Evolutionary conservation across 495 filamentous ascomycete species (phyloP).

Genomic region (Xylaria telfairii): DNA sequence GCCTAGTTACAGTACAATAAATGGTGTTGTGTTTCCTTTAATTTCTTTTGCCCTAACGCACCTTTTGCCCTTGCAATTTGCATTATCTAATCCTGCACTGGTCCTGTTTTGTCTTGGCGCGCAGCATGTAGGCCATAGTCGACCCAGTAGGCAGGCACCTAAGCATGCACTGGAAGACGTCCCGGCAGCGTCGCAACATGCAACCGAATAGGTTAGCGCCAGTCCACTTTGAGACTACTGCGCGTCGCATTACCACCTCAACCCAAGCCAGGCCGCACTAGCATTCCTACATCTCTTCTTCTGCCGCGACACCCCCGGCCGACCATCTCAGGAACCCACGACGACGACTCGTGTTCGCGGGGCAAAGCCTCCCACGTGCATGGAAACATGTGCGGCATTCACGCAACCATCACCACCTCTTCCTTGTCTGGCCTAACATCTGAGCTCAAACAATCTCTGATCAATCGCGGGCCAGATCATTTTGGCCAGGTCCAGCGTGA

Average conservation of each 20-base stretch:
- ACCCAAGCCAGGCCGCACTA: neutral
- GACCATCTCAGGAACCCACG: neutral
- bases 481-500: constrained; percentile 47
- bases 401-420: constrained; percentile 42
- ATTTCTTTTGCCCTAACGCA: too few species aligned
- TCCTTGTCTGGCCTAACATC: constrained; percentile 33
- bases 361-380: neutral
- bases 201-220: neutral
- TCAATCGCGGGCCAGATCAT: constrained; percentile 60
- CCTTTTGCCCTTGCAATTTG: neutral
- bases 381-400: constrained; percentile 57
- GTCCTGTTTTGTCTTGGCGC: neutral
- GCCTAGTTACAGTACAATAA: too few species aligned
- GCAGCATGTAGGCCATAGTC: too few species aligned
- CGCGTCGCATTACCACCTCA: neutral
- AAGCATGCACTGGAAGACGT: too few species aligned
- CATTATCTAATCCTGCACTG: neutral
- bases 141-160: too few species aligned
- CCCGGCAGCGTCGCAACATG: too few species aligned
- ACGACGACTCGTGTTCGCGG: constrained; percentile 5
- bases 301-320: too few species aligned
- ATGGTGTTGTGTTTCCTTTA: too few species aligned
- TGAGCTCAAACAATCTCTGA: constrained; percentile 41
- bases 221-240: neutral
- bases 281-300: neutral